Evolutionary conservation across 2,329 filamentous ascomycete species (phyloP).

Genomic region (Thermomyces lanuginosus): DNA sequence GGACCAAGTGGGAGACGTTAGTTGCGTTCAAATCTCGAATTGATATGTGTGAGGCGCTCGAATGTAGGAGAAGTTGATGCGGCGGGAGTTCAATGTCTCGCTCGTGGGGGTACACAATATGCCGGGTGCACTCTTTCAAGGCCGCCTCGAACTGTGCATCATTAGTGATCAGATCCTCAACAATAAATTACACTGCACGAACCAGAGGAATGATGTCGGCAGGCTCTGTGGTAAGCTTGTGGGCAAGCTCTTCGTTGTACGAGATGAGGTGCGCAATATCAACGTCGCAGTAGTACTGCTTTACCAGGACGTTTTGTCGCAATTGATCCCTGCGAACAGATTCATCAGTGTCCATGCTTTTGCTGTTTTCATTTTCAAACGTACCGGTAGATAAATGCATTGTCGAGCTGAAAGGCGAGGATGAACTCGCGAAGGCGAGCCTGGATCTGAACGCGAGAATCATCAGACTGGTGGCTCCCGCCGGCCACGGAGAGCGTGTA

Average conservation of each 20-base stretch:
- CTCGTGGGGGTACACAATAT: slow-evolving; percentile 73
- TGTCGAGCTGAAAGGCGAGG: slow-evolving; percentile 83
- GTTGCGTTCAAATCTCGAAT: slow-evolving; percentile 88
- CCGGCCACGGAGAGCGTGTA: slow-evolving; percentile 73
- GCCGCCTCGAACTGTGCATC: slow-evolving; percentile 72
- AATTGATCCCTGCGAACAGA: slow-evolving; percentile 60
- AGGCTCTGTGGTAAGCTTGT: slow-evolving; percentile 75
- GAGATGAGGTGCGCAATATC: slow-evolving; percentile 92
- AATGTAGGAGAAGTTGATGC: slow-evolving; percentile 90
- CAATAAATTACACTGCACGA: slow-evolving; percentile 16
- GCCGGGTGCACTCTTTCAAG: slow-evolving; percentile 76
- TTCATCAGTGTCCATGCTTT: neutral
- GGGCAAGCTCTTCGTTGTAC: slow-evolving; percentile 87
- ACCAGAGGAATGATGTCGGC: slow-evolving; percentile 85
- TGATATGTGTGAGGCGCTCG: slow-evolving; percentile 73
- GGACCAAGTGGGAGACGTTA: slow-evolving; percentile 84
- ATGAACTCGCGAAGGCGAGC: slow-evolving; percentile 77
- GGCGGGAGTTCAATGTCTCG: slow-evolving; percentile 57
- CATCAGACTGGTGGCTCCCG: slow-evolving; percentile 47
- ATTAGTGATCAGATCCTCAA: slow-evolving; percentile 4
- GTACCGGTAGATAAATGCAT: slow-evolving; percentile 85
- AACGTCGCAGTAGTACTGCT: slow-evolving; percentile 90
- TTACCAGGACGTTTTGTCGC: slow-evolving; percentile 81
- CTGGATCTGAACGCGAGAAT: slow-evolving; percentile 57
- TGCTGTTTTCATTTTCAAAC: slow-evolving; percentile 8